Percentiles rank a stretch among this genome's conserved stretches.
phyloP scores from a whole-genome alignment of 2,329 filamentous ascomycete genomes.

The Fusarium nygamai region DNA sequence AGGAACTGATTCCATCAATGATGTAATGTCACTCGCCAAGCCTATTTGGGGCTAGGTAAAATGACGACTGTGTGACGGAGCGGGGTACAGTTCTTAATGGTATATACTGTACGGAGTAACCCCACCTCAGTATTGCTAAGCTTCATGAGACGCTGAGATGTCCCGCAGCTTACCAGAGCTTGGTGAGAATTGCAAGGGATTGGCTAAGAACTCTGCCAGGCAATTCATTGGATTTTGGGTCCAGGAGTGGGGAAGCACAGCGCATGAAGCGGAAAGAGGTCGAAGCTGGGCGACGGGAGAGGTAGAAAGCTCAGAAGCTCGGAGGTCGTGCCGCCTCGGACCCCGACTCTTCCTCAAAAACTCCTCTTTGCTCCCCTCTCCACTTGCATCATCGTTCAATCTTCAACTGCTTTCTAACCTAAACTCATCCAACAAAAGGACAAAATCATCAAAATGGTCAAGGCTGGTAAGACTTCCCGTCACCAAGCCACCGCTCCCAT shows the following conservation, averaged over 20 bases:
- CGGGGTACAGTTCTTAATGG: slow-evolving; percentile 21
- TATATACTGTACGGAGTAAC: no score
- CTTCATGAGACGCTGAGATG: slow-evolving; percentile 16
- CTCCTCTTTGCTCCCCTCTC: slow-evolving; percentile 39
- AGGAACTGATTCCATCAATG: slow-evolving; percentile 22
- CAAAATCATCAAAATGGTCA: slow-evolving; percentile 85
- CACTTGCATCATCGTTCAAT: slow-evolving; percentile 36
- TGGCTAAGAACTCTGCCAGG: slow-evolving; percentile 12
- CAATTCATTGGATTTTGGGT: not conserved
- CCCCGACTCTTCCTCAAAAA: slow-evolving; percentile 42
- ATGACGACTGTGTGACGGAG: slow-evolving; percentile 41
- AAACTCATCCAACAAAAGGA: slow-evolving; percentile 15
- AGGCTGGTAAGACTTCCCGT: slow-evolving; percentile 77
- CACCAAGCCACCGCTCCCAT: slow-evolving; percentile 3
- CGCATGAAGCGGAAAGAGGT: not conserved
- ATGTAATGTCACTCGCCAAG: slow-evolving; percentile 44
- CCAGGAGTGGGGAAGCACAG: slow-evolving; percentile 3
- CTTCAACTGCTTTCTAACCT: slow-evolving; percentile 31
- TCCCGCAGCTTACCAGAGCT: slow-evolving; percentile 30
- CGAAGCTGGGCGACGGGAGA: slow-evolving; percentile 6
- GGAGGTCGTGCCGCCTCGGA: slow-evolving; percentile 33
- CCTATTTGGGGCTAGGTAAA: slow-evolving; percentile 16
- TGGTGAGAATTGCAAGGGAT: slow-evolving; percentile 12
- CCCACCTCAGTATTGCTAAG: slow-evolving; percentile 29
- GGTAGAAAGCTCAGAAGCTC: slow-evolving; percentile 20